A percentile compares a stretch with the other conserved stretches of the same genome.
These are phyloP conservation scores for Trichoderma guizhouense DNA, from an alignment of 2,329 filamentous ascomycete genomes.

Conservation along the genomic window DNA sequence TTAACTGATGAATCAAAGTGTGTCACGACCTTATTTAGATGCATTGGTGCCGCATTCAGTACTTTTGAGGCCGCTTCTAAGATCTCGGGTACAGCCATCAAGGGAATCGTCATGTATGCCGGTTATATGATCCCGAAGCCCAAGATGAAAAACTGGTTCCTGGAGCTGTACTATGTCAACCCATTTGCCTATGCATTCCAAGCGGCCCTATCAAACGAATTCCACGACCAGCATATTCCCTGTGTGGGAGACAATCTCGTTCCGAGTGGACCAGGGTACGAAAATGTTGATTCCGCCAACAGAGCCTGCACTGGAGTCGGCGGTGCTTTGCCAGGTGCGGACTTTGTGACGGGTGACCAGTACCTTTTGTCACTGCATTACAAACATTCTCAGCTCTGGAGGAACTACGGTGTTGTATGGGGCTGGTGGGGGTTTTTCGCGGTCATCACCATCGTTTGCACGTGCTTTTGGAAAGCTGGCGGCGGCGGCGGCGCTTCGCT, in stretches of 20 bases:
- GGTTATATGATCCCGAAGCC: conserved; percentile 61
- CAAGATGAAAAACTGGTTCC: conserved; percentile 61
- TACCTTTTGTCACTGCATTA: neutral
- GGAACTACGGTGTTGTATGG: neutral
- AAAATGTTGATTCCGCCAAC: neutral
- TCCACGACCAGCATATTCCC: neutral
- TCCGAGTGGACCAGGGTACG: neutral
- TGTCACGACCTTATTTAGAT: conserved; percentile 58
- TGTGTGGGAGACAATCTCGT: neutral
- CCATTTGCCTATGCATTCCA: neutral
- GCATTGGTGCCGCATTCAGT: conserved; percentile 51
- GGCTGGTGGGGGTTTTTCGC: neutral
- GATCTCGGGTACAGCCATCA: conserved; percentile 48
- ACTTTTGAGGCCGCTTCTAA: conserved; percentile 60
- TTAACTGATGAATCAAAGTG: conserved; percentile 29
- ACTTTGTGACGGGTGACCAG: neutral
- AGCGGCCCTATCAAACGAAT: neutral
- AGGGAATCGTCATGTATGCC: conserved; percentile 56
- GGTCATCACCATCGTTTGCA: neutral
- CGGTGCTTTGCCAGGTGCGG: neutral
- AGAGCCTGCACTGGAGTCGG: neutral
- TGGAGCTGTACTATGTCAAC: conserved; percentile 59
- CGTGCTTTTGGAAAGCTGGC: neutral
- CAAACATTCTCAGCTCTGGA: neutral
- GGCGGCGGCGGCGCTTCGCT: neutral